Evolutionary conservation across 2,329 filamentous ascomycete genomes (phyloP).

Genomic region (Raffaelea arxii): DNA sequence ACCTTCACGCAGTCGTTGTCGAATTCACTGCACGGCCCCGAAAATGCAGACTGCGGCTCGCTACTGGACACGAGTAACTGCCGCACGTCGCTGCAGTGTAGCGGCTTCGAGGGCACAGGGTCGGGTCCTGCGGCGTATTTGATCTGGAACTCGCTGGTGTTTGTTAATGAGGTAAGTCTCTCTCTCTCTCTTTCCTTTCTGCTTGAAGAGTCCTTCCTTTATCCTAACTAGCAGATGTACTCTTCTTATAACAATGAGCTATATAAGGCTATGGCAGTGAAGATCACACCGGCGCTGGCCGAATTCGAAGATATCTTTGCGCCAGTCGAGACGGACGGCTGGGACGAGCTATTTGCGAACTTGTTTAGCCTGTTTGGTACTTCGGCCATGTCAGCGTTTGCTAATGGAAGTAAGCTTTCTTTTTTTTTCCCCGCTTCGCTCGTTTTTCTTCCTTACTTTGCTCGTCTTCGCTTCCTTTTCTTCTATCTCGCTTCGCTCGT

Average conservation of each 20-base stretch:
- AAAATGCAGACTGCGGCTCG: slow-evolving; percentile 1
- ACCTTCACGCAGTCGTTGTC: slow-evolving; percentile 12
- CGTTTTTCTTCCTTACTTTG: too few species aligned
- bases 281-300: not conserved
- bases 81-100: not conserved
- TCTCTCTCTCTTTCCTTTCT: too few species aligned
- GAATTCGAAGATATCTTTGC: not conserved
- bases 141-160: slow-evolving; percentile 14
- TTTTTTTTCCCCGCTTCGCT: too few species aligned
- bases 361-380: not conserved
- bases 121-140: slow-evolving; percentile 12
- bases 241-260: not conserved
- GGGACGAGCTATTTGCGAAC: not conserved
- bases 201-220: too few species aligned
- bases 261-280: not conserved
- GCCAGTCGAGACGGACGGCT: not conserved
- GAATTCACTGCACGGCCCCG: not conserved
- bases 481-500: too few species aligned
- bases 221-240: too few species aligned
- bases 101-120: not conserved
- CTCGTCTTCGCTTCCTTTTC: too few species aligned
- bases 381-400: not conserved
- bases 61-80: slow-evolving; percentile 4
- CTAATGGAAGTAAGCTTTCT: not conserved
- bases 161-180: not conserved